These are phyloP conservation scores for Huntiella bhutanensis DNA, from an alignment of 2,329 filamentous ascomycete genomes.

Conservation along the genomic window DNA sequence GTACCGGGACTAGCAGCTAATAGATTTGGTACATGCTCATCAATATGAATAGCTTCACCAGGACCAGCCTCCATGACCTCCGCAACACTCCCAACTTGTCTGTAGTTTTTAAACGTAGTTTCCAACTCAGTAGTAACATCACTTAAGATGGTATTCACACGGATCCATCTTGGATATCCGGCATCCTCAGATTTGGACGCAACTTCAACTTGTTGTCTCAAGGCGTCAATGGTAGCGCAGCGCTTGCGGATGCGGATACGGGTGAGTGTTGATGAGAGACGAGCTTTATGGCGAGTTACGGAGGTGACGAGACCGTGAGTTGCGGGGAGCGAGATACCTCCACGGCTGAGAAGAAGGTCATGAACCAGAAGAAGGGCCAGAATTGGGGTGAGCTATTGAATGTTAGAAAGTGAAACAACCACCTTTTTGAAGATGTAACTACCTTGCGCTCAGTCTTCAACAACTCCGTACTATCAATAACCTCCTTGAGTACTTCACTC, in stretches of 20 bases:
- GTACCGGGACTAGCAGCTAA: slow-evolving; percentile 55
- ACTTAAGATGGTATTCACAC: slow-evolving; percentile 63
- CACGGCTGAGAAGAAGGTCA: slow-evolving; percentile 65
- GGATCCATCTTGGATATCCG: slow-evolving; percentile 73
- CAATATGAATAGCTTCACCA: slow-evolving; percentile 38
- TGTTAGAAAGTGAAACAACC: slow-evolving; percentile 14
- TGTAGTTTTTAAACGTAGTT: slow-evolving; percentile 51
- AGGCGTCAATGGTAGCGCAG: slow-evolving; percentile 45
- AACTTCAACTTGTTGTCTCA: slow-evolving; percentile 39
- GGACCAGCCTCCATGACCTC: slow-evolving; percentile 30
- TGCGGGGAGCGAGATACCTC: slow-evolving; percentile 62
- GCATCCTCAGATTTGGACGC: slow-evolving; percentile 30
- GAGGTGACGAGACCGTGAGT: slow-evolving; percentile 59
- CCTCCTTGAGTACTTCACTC: slow-evolving; percentile 67
- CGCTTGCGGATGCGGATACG: slow-evolving; percentile 57
- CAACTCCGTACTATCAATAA: slow-evolving; percentile 66
- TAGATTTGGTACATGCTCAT: slow-evolving; percentile 65
- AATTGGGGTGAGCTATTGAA: slow-evolving; percentile 51
- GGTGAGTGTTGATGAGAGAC: slow-evolving; percentile 66
- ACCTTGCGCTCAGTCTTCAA: slow-evolving; percentile 74
- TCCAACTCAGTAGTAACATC: slow-evolving; percentile 52
- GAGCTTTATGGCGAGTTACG: slow-evolving; percentile 62
- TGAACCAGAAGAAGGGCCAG: slow-evolving; percentile 70
- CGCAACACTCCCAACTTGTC: slow-evolving; percentile 33
- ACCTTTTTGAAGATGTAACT: slow-evolving; percentile 9